Percentiles rank a stretch among this genome's conserved stretches.
Conservation (phyloP, 1,139 yeast species). For the Taphrina wiesneri region DNA sequence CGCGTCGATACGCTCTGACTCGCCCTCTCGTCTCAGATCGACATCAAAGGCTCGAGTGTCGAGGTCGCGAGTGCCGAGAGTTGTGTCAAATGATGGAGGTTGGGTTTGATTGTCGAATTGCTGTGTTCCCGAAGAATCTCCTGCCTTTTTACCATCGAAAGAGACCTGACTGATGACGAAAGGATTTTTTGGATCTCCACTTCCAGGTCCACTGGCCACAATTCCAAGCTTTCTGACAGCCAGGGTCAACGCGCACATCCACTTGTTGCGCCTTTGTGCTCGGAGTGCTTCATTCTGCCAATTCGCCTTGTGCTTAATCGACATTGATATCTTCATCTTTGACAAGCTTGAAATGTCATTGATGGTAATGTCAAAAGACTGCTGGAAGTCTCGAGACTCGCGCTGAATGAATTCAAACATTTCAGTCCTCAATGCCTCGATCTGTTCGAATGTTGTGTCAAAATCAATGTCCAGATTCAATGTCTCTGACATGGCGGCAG, state of each 20-base stretch:
- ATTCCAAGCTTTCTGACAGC: conserved; percentile 36
- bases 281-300: conserved; percentile 45
- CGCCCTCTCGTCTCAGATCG: conserved; percentile 20
- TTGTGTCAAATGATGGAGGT: conserved; percentile 14
- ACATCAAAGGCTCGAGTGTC: conserved; percentile 22
- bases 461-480: conserved; percentile 40
- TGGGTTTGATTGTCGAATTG: not conserved
- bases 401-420: conserved; percentile 45
- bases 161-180: conserved; percentile 10
- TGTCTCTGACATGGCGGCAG: conserved; percentile 45
- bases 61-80: conserved; percentile 18
- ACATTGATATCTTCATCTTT: conserved; percentile 44
- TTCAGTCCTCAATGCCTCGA: conserved; percentile 44
- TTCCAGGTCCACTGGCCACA: conserved; percentile 37
- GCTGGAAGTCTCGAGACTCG: conserved; percentile 47
- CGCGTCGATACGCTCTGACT: conserved; percentile 14
- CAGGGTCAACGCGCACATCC: conserved; percentile 36
- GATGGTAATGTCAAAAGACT: conserved; percentile 45
- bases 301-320: conserved; percentile 45
- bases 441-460: conserved; percentile 47
- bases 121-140: not conserved
- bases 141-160: not conserved
- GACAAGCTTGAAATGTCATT: conserved; percentile 47
- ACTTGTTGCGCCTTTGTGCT: conserved; percentile 36
- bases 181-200: conserved; percentile 27